A percentile compares a stretch with the other conserved stretches of the same genome.
Conservation (phyloP, 768 basidiomycete species). For the Amanita rimosa region DNA sequence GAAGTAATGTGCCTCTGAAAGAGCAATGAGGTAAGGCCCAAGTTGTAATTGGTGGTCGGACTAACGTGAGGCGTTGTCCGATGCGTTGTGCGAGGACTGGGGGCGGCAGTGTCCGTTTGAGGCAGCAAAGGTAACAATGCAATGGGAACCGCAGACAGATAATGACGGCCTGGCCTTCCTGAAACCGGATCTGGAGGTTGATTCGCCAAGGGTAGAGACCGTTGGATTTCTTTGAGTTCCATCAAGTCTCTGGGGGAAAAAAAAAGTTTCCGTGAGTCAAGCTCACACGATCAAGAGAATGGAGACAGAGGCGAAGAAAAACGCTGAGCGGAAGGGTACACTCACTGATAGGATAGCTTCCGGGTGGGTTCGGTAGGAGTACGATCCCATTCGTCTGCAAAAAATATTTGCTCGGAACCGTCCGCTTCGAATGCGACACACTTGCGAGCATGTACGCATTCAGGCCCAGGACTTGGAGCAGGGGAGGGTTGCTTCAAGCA, state of each 20-base stretch:
- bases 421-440: slow-evolving; percentile 51
- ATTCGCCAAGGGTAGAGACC: slow-evolving; percentile 46
- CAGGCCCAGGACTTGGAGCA: slow-evolving; percentile 12
- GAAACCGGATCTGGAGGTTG: slow-evolving; percentile 34
- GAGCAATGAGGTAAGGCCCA: slow-evolving; percentile 8
- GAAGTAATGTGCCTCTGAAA: slow-evolving; percentile 6
- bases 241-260: slow-evolving; percentile 47
- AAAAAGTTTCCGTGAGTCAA: slow-evolving; percentile 4
- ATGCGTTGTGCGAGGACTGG: slow-evolving; percentile 3
- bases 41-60: slow-evolving; percentile 7
- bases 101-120: slow-evolving; percentile 10
- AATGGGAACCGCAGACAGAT: slow-evolving; percentile 48
- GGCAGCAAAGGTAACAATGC: slow-evolving; percentile 46
- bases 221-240: slow-evolving; percentile 60
- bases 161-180: slow-evolving; percentile 27
- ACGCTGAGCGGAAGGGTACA: slow-evolving; percentile 9
- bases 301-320: neutral
- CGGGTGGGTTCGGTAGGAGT: slow-evolving; percentile 57
- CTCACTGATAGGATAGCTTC: slow-evolving; percentile 59
- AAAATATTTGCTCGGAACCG: slow-evolving; percentile 44
- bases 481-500: slow-evolving; percentile 22
- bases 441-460: slow-evolving; percentile 23
- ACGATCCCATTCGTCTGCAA: slow-evolving; percentile 74
- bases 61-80: slow-evolving; percentile 7
- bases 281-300: neutral